Evolutionary conservation across 441 rosid genomes (phyloP).

Genomic region (Eutrema salsugineum): DNA sequence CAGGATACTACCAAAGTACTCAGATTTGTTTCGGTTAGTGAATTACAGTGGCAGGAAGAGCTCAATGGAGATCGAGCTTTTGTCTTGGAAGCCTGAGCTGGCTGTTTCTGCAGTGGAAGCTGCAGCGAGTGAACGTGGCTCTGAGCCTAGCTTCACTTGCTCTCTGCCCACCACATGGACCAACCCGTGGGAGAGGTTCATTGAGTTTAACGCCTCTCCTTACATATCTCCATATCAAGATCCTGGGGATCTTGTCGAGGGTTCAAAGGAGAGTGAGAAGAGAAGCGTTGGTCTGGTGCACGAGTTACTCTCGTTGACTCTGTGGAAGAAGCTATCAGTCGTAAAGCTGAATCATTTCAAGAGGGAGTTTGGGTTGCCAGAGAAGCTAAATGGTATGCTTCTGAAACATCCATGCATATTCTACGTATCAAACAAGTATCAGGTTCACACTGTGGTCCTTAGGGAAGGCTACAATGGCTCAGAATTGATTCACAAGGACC

Average conservation of each 20-base stretch:
- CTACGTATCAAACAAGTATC: slow-evolving; percentile 82
- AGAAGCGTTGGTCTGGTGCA: slow-evolving; percentile 69
- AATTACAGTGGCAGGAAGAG: slow-evolving; percentile 77
- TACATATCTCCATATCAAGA: slow-evolving; percentile 72
- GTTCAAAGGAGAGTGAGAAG: slow-evolving; percentile 76
- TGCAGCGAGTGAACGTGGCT: slow-evolving; percentile 43
- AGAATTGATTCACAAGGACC: slow-evolving; percentile 74
- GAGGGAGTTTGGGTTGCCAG: slow-evolving; percentile 71
- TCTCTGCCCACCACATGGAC: slow-evolving; percentile 79
- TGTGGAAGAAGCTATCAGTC: slow-evolving; percentile 86
- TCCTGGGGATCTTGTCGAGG: slow-evolving; percentile 39
- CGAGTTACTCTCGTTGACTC: slow-evolving; percentile 67
- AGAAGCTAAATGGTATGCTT: slow-evolving; percentile 69
- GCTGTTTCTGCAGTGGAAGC: slow-evolving; percentile 78
- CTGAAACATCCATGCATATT: slow-evolving; percentile 82
- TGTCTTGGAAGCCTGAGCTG: slow-evolving; percentile 64
- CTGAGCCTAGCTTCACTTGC: slow-evolving; percentile 56
- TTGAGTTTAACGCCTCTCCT: slow-evolving; percentile 64
- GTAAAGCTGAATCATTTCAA: slow-evolving; percentile 78
- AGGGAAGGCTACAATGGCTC: slow-evolving; percentile 79
- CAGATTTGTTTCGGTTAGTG: slow-evolving; percentile 58
- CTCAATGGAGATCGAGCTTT: slow-evolving; percentile 90
- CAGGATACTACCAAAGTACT: slow-evolving; percentile 61
- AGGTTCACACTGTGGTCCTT: slow-evolving; percentile 74
- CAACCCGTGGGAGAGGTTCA: slow-evolving; percentile 70